phyloP scores from a whole-genome alignment of 768 basidiomycete genomes.

The Vararia minispora region DNA sequence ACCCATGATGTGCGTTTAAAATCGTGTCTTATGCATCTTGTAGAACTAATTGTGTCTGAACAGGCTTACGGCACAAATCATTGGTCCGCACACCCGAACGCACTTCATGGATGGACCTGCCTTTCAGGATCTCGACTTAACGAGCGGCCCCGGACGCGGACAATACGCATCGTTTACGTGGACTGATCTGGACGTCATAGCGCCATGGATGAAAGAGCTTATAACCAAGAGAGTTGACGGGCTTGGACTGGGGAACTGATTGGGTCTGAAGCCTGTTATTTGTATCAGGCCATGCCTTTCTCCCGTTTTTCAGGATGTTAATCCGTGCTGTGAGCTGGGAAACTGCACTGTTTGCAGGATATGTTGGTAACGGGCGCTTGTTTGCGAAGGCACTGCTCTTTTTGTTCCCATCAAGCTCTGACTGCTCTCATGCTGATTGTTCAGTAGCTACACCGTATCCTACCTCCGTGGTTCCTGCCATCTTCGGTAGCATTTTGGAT shows the following conservation, averaged over 20 bases:
- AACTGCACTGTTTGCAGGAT: too few species aligned
- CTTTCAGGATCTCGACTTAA: slow-evolving; percentile 38
- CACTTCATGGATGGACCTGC: slow-evolving; percentile 22
- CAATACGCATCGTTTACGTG: slow-evolving; percentile 65
- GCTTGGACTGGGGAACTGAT: slow-evolving; percentile 52
- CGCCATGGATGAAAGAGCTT: slow-evolving; percentile 68
- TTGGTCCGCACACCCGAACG: slow-evolving; percentile 32
- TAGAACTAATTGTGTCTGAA: background rate
- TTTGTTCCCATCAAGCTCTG: too few species aligned
- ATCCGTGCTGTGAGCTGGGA: too few species aligned
- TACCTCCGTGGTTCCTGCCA: too few species aligned
- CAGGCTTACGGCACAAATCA: slow-evolving; percentile 56
- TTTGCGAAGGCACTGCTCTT: too few species aligned
- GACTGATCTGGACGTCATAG: slow-evolving; percentile 58
- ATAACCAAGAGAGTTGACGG: slow-evolving; percentile 59
- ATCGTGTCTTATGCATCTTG: background rate
- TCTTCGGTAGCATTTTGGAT: too few species aligned
- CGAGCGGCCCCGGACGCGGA: slow-evolving; percentile 34
- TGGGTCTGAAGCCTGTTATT: slow-evolving; percentile 1
- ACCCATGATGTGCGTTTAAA: slow-evolving; percentile 44
- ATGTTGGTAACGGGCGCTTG: too few species aligned
- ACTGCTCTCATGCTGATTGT: too few species aligned
- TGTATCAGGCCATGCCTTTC: too few species aligned
- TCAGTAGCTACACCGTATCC: too few species aligned
- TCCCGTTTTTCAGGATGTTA: too few species aligned